Conservation (phyloP, 352 stramenopile species). For the Phytophthora tubulina region DNA sequence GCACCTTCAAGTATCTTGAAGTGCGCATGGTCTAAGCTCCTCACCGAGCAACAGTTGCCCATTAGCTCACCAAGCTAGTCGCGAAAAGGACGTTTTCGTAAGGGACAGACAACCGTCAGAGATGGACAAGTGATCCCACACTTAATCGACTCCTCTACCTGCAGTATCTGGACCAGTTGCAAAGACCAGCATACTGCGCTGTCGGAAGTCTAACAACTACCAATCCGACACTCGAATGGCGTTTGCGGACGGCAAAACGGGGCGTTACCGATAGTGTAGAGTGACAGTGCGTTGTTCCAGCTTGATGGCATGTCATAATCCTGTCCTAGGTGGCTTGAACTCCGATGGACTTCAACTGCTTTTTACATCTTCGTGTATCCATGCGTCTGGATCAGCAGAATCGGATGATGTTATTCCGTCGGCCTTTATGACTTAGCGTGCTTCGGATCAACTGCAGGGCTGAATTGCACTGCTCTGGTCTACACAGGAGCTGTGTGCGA, state of each 20-base stretch:
- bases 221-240: not conserved
- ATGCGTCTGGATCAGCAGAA: conserved; percentile 3
- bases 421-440: not conserved
- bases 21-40: conserved; percentile 16
- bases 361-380: conserved; percentile 5
- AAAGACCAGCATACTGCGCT: not conserved
- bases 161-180: not conserved
- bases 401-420: not conserved
- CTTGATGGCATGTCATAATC: not conserved
- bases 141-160: not conserved
- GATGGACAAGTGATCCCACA: conserved; percentile 6
- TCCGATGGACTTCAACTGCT: not conserved
- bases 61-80: conserved; percentile 7
- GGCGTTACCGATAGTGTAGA: not conserved
- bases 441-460: too few species aligned
- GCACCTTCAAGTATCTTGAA: conserved; percentile 20
- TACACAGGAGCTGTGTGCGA: too few species aligned
- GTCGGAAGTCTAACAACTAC: not conserved
- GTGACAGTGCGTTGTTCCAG: not conserved
- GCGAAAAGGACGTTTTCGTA: conserved; percentile 9
- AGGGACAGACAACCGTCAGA: conserved; percentile 8
- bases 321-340: not conserved
- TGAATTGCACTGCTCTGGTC: not conserved
- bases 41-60: not conserved
- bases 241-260: conserved; percentile 7